phyloP scores from a whole-genome alignment of 768 basidiomycete species.

The Tulasnella sp. region DNA sequence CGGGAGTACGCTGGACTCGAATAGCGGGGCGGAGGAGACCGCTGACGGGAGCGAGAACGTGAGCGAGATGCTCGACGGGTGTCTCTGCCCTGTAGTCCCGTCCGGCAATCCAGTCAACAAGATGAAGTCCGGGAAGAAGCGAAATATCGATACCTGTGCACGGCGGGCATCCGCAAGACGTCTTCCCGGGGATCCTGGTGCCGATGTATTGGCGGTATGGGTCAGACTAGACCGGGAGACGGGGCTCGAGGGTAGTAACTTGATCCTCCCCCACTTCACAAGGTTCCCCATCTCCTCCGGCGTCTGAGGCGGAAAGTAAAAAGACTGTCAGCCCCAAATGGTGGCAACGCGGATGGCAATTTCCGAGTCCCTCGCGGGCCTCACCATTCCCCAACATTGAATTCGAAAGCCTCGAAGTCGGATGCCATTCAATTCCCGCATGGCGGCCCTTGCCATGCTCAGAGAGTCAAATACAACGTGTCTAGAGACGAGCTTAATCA shows the following conservation, averaged over 20 bases:
- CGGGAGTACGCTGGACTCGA: not conserved
- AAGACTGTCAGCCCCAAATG: not conserved
- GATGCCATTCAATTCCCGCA: not conserved
- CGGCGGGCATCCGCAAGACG: not conserved
- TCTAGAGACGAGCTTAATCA: not conserved
- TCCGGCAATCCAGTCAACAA: not conserved
- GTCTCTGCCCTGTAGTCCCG: not conserved
- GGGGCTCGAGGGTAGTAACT: not conserved
- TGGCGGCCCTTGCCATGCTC: not conserved
- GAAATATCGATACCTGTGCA: not conserved
- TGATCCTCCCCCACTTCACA: not conserved
- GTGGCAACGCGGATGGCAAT: not conserved
- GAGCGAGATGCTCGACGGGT: not conserved
- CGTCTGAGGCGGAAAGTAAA: not conserved
- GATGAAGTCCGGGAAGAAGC: not conserved
- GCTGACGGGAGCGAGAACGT: not conserved
- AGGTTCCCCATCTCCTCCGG: not conserved
- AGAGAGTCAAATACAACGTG: not conserved
- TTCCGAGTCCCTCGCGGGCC: not conserved
- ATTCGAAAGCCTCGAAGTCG: conserved; percentile 7
- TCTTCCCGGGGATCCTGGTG: not conserved
- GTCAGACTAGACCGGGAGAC: not conserved
- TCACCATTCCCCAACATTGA: not conserved
- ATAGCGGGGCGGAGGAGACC: not conserved
- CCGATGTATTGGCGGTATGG: not conserved